Percentiles rank a stretch among this genome's conserved stretches.
Evolutionary conservation across 1,284 basidiomycete genomes (phyloP).

Genomic region (Marasmius fiardii): DNA sequence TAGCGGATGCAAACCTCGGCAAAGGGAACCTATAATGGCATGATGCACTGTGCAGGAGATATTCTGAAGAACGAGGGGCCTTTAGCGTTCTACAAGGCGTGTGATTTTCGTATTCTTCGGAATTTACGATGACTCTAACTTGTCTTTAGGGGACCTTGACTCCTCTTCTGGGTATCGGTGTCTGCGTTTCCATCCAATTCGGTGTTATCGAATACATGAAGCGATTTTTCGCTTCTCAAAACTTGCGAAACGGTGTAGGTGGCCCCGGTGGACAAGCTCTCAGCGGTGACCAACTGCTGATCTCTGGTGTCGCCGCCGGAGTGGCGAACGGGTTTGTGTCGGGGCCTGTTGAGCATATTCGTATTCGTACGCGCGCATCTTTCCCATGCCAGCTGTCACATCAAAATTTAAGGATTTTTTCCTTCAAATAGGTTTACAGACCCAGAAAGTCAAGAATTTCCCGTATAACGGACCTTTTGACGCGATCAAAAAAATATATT

Average conservation of each 20-base stretch:
- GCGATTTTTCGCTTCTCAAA: conserved; percentile 71
- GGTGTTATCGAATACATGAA: conserved; percentile 90
- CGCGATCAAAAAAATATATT: conserved; percentile 80
- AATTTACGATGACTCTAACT: background rate
- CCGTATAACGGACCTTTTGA: conserved; percentile 83
- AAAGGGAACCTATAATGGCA: conserved; percentile 84
- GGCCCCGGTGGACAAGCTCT: conserved; percentile 59
- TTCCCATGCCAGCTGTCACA: conserved; percentile 1
- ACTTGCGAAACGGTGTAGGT: conserved; percentile 51
- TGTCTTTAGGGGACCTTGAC: conserved; percentile 80
- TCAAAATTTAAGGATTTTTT: conserved; percentile 12
- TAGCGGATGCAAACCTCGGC: conserved; percentile 94
- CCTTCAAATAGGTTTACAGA: conserved; percentile 80
- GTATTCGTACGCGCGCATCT: conserved; percentile 74
- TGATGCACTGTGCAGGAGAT: conserved; percentile 85
- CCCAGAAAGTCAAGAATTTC: conserved; percentile 73
- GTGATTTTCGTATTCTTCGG: conserved; percentile 12
- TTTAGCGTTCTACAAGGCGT: conserved; percentile 93
- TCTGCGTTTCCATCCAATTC: conserved; percentile 97
- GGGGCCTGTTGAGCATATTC: conserved; percentile 95
- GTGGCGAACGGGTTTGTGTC: conserved; percentile 91
- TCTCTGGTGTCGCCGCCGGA: conserved; percentile 82
- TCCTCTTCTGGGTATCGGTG: conserved; percentile 90
- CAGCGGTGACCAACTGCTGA: conserved; percentile 65
- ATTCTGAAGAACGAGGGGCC: conserved; percentile 92